These are phyloP conservation scores for Coprinopsis strossmayeri DNA, from an alignment of 768 basidiomycete species.

Conservation along the genomic window DNA sequence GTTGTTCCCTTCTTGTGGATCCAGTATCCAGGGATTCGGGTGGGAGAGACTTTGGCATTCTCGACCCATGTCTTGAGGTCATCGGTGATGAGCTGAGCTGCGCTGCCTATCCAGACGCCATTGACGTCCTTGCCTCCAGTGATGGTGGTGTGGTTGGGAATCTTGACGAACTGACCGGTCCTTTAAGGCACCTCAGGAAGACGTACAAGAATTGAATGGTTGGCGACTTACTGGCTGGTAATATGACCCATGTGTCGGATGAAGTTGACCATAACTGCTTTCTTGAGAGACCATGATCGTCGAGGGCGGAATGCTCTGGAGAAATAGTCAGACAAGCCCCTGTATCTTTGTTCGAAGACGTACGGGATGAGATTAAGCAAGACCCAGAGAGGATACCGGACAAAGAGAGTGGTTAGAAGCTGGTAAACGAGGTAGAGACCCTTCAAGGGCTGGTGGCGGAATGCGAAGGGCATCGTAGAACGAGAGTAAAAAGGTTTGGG, in stretches of 20 bases:
- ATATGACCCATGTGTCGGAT: slow-evolving; percentile 23
- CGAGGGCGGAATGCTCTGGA: slow-evolving; percentile 36
- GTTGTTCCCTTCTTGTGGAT: slow-evolving; percentile 33
- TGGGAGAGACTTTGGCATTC: slow-evolving; percentile 30
- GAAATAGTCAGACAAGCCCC: background rate
- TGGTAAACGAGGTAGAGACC: slow-evolving; percentile 40
- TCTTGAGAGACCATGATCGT: slow-evolving; percentile 38
- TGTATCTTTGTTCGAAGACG: background rate
- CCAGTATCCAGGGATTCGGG: slow-evolving; percentile 54
- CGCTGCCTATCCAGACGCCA: slow-evolving; percentile 43
- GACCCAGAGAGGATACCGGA: slow-evolving; percentile 45
- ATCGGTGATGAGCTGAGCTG: slow-evolving; percentile 35
- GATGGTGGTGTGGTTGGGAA: slow-evolving; percentile 36
- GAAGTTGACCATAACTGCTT: slow-evolving; percentile 30
- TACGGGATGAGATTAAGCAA: slow-evolving; percentile 33
- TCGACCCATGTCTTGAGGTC: slow-evolving; percentile 35
- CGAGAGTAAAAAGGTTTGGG: slow-evolving; percentile 28
- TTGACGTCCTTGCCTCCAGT: slow-evolving; percentile 32
- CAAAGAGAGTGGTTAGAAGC: slow-evolving; percentile 28
- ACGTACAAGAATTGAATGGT: background rate
- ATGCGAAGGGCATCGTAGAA: slow-evolving; percentile 23
- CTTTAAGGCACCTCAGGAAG: slow-evolving; percentile 16
- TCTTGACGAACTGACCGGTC: slow-evolving; percentile 23
- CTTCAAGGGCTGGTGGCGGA: slow-evolving; percentile 43
- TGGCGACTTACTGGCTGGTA: slow-evolving; percentile 20